phyloP scores from a whole-genome alignment of 495 filamentous ascomycete species.

The Trichoderma parareesei region DNA sequence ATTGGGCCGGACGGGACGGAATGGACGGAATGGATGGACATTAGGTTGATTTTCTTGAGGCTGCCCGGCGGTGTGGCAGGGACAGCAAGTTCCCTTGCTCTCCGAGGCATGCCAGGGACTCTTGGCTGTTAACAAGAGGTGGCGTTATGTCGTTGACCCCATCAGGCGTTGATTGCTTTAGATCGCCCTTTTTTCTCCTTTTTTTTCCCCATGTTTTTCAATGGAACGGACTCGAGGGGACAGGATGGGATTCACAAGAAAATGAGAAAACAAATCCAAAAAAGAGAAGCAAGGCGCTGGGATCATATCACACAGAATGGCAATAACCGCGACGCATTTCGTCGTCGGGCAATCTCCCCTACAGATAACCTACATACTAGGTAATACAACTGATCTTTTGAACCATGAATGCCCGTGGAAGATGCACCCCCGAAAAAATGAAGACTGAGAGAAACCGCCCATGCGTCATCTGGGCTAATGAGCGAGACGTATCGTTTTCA shows the following conservation, averaged over 20 bases:
- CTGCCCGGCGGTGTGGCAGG: not conserved
- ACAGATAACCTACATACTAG: not conserved
- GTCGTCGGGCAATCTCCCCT: not conserved
- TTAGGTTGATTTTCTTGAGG: conserved; percentile 1
- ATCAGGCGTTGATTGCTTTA: conserved; percentile 4
- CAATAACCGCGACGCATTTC: not conserved
- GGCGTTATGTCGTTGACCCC: not conserved
- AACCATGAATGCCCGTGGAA: too few relatives aligned
- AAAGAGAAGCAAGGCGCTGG: not conserved
- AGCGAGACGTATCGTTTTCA: too few relatives aligned
- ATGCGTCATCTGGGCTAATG: too few relatives aligned
- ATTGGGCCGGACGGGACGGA: not conserved
- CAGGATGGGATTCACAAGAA: conserved; percentile 7
- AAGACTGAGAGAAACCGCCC: not conserved
- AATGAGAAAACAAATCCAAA: not conserved
- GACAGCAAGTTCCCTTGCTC: not conserved
- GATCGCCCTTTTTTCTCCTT: not conserved
- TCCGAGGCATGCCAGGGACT: not conserved
- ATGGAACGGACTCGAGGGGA: not conserved
- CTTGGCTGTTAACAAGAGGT: conserved; percentile 4
- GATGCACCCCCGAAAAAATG: not conserved
- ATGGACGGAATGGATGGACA: not conserved
- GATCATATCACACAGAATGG: conserved; percentile 8
- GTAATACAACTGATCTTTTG: not conserved
- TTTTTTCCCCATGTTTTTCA: conserved; percentile 9